Conservation (phyloP, 768 basidiomycete genomes). For the Trametes elegans region DNA sequence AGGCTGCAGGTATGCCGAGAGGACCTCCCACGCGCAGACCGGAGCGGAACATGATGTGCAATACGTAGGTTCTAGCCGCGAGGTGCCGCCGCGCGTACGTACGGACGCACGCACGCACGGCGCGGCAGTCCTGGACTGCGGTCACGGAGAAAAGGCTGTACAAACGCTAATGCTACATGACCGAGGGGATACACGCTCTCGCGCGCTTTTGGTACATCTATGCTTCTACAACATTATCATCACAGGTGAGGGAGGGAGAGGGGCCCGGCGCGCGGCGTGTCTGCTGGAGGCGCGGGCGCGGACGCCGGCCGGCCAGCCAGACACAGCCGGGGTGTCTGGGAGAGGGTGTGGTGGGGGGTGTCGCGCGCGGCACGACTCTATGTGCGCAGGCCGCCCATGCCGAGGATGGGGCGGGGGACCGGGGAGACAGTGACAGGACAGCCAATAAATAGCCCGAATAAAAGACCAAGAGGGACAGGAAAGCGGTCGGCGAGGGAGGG, state of each 20-base stretch:
- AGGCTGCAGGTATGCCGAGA: too few species aligned
- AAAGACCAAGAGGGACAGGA: not conserved
- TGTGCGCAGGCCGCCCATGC: constrained; percentile 9
- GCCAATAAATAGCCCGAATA: constrained; percentile 18
- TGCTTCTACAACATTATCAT: constrained; percentile 2
- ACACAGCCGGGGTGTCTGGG: too few species aligned
- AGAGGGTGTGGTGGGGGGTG: not conserved
- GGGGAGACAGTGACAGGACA: not conserved
- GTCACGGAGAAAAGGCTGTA: constrained; percentile 5
- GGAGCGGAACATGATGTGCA: too few species aligned
- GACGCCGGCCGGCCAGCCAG: too few species aligned
- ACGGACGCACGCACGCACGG: too few species aligned
- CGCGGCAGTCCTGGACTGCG: too few species aligned
- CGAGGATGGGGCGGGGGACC: constrained; percentile 14
- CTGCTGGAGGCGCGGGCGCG: constrained; percentile 13
- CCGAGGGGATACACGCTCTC: constrained; percentile 1
- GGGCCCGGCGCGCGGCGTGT: constrained; percentile 1
- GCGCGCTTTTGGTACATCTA: constrained; percentile 12
- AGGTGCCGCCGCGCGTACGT: not conserved
- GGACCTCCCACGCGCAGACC: too few species aligned
- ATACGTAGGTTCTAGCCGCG: not conserved
- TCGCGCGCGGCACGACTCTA: constrained; percentile 12
- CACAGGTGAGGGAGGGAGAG: not conserved
- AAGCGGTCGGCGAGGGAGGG: not conserved
- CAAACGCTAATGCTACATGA: constrained; percentile 13